Evolutionary conservation across 2,329 filamentous ascomycete genomes (phyloP).

Genomic region (Diaporthe citri): DNA sequence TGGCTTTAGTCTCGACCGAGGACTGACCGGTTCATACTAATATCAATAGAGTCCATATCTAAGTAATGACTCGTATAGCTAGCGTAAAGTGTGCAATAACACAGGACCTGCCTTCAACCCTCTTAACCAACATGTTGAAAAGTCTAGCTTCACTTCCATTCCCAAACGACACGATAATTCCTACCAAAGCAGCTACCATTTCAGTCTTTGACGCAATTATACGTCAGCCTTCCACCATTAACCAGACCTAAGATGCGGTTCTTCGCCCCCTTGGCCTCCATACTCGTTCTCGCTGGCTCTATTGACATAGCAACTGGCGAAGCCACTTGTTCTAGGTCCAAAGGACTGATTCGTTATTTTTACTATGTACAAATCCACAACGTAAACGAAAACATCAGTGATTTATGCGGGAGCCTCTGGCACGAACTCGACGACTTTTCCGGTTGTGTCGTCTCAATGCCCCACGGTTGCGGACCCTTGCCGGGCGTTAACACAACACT

Average conservation of each 20-base stretch:
- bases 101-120: neutral
- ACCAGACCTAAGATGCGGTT: neutral
- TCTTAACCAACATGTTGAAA: neutral
- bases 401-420: neutral
- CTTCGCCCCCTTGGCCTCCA: neutral
- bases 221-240: too few species aligned
- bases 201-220: neutral
- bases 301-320: neutral
- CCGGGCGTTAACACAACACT: neutral
- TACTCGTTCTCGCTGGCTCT: neutral
- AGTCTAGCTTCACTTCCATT: neutral
- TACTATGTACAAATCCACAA: too few species aligned
- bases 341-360: too few species aligned
- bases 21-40: neutral
- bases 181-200: too few species aligned
- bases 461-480: neutral
- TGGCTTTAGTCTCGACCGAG: neutral
- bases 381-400: neutral
- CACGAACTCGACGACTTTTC: fast-evolving
- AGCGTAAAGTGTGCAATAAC: neutral
- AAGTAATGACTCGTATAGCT: too few species aligned
- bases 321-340: too few species aligned
- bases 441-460: neutral
- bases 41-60: neutral
- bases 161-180: neutral